Percentiles rank a stretch among this genome's conserved stretches.
phyloP scores from a whole-genome alignment of 2,329 filamentous ascomycete genomes.

The Fonsecaea nubica region DNA sequence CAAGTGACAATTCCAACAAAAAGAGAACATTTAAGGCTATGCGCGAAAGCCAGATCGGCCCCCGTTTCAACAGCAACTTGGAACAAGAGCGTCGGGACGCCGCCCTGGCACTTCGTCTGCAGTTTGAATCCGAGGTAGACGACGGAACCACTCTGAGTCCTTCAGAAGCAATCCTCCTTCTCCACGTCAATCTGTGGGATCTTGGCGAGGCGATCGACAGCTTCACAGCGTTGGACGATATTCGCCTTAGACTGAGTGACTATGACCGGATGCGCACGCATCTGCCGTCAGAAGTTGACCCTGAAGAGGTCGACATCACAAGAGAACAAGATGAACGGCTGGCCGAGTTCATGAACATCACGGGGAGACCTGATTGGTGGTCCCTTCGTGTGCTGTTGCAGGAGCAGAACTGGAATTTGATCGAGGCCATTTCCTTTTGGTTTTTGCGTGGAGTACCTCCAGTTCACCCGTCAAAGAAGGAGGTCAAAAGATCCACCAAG shows the following conservation, averaged over 20 bases:
- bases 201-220: conserved; percentile 6
- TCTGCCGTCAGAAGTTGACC: conserved; percentile 8
- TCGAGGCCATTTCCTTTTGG: conserved; percentile 27
- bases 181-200: conserved; percentile 21
- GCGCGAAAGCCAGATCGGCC: neutral
- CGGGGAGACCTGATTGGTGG: conserved; percentile 30
- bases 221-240: neutral
- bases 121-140: neutral
- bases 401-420: conserved; percentile 23
- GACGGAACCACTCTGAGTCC: conserved; percentile 4
- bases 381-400: conserved; percentile 18
- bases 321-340: conserved; percentile 32
- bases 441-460: neutral
- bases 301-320: neutral
- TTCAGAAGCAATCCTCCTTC: conserved; percentile 28
- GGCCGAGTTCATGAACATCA: conserved; percentile 30
- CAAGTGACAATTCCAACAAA: no score
- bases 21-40: neutral
- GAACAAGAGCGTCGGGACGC: conserved; percentile 29
- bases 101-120: conserved; percentile 9
- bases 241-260: neutral
- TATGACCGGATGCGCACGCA: conserved; percentile 26
- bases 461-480: neutral
- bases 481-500: neutral
- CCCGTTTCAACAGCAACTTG: conserved; percentile 14